These are phyloP conservation scores for Alternaria sp. DNA, from an alignment of 2,329 filamentous ascomycete genomes.

Conservation along the genomic window DNA sequence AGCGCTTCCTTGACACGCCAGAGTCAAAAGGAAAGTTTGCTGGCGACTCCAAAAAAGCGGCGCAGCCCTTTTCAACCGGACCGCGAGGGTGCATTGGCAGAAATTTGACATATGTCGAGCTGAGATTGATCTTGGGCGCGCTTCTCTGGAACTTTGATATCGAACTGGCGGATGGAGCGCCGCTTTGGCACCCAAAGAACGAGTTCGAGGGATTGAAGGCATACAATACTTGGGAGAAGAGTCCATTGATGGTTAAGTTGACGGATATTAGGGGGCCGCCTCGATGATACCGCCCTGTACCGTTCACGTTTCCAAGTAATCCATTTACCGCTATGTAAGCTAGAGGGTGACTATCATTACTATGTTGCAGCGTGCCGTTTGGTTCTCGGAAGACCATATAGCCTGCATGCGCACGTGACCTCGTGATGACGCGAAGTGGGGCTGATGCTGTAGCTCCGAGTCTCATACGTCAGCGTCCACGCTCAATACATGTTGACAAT, in stretches of 20 bases:
- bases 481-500: neutral
- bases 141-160: constrained; percentile 49
- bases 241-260: constrained; percentile 42
- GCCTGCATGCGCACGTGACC: neutral
- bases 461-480: constrained; percentile 20
- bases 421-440: constrained; percentile 26
- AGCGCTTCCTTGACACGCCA: constrained; percentile 44
- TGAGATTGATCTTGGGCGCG: constrained; percentile 43
- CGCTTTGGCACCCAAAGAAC: constrained; percentile 40
- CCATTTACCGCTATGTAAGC: neutral
- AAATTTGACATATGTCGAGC: constrained; percentile 48
- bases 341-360: neutral
- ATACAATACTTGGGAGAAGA: constrained; percentile 49
- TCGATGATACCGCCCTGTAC: constrained; percentile 1
- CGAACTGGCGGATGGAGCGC: constrained; percentile 42
- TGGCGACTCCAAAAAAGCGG: constrained; percentile 40
- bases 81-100: constrained; percentile 46
- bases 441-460: constrained; percentile 15
- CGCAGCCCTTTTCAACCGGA: constrained; percentile 44
- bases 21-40: constrained; percentile 25
- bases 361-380: neutral
- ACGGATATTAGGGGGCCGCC: constrained; percentile 38
- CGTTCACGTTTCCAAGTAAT: no score
- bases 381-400: neutral
- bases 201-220: constrained; percentile 41